Percentiles rank a stretch among this genome's conserved stretches.
These are phyloP conservation scores for Pulveroboletus sp. DNA, from an alignment of 768 basidiomycete genomes.

Conservation along the genomic window DNA sequence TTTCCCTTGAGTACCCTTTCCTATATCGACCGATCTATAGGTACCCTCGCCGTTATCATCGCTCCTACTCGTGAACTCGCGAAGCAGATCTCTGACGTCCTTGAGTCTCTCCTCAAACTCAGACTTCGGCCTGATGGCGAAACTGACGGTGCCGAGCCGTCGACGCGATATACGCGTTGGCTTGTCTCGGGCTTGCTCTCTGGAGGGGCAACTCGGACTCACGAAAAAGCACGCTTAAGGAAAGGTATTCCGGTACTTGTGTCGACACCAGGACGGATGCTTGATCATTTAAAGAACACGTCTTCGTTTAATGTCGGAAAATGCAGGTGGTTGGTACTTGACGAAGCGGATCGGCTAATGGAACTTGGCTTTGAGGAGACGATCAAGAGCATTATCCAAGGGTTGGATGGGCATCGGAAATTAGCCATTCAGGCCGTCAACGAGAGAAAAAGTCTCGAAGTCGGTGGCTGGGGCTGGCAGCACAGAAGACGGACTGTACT, in stretches of 20 bases:
- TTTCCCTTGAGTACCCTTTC: constrained; percentile 85
- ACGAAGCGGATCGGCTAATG: constrained; percentile 97
- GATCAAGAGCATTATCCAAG: constrained; percentile 82
- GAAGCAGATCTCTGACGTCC: constrained; percentile 94
- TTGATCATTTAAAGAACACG: constrained; percentile 96
- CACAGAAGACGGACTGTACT: constrained; percentile 77
- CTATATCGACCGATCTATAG: constrained; percentile 91
- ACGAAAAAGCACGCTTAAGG: constrained; percentile 92
- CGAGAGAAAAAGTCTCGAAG: constrained; percentile 64
- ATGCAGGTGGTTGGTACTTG: constrained; percentile 92
- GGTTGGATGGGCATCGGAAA: constrained; percentile 76
- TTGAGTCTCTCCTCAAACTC: constrained; percentile 74
- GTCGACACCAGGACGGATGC: constrained; percentile 88
- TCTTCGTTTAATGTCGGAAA: constrained; percentile 89
- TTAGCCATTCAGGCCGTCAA: constrained; percentile 63
- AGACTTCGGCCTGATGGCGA: constrained; percentile 60
- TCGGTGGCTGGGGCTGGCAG: constrained; percentile 85
- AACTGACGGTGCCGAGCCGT: constrained; percentile 41
- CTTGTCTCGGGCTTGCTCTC: constrained; percentile 89
- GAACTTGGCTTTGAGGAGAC: constrained; percentile 98
- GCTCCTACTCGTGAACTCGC: constrained; percentile 95
- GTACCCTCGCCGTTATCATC: constrained; percentile 90
- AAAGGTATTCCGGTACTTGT: constrained; percentile 96
- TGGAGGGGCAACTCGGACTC: constrained; percentile 89
- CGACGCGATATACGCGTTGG: constrained; percentile 71